These are phyloP conservation scores for Pyrus bretschneideri DNA, from an alignment of 306 rosid species.

Conservation along the genomic window DNA sequence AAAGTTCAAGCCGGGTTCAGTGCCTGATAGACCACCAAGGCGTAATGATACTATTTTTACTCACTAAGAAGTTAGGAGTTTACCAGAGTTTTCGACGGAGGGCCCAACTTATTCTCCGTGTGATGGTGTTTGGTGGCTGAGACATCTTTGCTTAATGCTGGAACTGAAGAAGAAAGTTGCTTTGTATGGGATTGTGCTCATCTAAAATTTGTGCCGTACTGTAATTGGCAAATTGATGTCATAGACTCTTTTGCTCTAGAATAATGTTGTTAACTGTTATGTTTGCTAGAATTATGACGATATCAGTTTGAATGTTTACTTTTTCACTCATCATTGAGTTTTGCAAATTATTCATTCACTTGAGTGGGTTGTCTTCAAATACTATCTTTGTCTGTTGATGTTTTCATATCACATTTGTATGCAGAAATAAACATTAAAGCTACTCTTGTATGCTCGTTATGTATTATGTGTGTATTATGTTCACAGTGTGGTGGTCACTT, in stretches of 20 bases:
- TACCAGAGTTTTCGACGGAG: neutral
- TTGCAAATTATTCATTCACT: neutral
- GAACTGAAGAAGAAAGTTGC: slow-evolving; percentile 15
- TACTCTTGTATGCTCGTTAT: neutral
- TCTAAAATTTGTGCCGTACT: neutral
- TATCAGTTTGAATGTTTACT: neutral
- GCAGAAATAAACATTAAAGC: neutral
- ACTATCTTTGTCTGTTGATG: neutral
- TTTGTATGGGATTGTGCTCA: neutral
- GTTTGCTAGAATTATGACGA: neutral
- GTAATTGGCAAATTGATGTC: neutral
- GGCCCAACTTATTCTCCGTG: neutral
- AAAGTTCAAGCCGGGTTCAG: slow-evolving; percentile 78
- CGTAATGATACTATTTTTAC: slow-evolving; percentile 74
- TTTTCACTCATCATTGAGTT: neutral
- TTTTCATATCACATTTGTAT: neutral
- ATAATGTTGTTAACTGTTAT: neutral
- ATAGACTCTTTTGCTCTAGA: neutral
- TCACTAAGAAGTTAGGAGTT: slow-evolving; percentile 33
- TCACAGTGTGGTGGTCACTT: neutral
- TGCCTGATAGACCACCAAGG: slow-evolving; percentile 89
- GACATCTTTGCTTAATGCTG: slow-evolving; percentile 1
- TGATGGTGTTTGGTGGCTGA: neutral
- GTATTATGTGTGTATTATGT: neutral
- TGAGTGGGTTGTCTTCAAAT: neutral